These are phyloP conservation scores for Pouteria glomerata DNA, from an alignment of 148 eudicot species.

Conservation along the genomic window DNA sequence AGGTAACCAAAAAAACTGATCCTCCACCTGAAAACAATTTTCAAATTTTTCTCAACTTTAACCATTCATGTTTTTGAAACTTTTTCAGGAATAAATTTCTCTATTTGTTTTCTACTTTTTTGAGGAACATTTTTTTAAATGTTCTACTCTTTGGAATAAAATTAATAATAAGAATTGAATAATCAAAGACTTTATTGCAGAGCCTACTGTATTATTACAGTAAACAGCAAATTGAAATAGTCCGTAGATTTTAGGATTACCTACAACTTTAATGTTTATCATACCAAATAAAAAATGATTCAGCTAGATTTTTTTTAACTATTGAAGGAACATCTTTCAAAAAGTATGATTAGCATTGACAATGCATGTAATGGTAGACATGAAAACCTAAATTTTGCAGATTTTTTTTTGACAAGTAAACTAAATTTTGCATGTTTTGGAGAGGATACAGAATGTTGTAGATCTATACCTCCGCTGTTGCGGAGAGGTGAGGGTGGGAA, in stretches of 20 bases:
- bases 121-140: background rate
- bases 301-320: no score
- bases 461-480: constrained; percentile 73
- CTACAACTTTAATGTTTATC: no score
- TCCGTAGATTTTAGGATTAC: no score
- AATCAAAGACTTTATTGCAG: background rate
- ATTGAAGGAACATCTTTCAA: no score
- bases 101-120: background rate
- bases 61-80: no score
- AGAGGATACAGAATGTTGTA: background rate
- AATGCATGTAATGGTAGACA: no score
- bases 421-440: background rate
- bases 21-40: background rate
- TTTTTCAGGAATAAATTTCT: no score
- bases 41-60: background rate
- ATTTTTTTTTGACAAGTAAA: no score
- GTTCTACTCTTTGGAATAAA: background rate
- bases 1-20: background rate
- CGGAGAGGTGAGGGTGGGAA: constrained; percentile 44
- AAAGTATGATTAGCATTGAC: no score
- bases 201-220: no score
- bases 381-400: no score
- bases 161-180: background rate
- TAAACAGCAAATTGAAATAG: background rate
- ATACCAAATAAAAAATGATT: no score